Base-by-base conservation (phyloP, 2,329 filamentous ascomycete genomes). In the Cadophora gregata region DNA sequence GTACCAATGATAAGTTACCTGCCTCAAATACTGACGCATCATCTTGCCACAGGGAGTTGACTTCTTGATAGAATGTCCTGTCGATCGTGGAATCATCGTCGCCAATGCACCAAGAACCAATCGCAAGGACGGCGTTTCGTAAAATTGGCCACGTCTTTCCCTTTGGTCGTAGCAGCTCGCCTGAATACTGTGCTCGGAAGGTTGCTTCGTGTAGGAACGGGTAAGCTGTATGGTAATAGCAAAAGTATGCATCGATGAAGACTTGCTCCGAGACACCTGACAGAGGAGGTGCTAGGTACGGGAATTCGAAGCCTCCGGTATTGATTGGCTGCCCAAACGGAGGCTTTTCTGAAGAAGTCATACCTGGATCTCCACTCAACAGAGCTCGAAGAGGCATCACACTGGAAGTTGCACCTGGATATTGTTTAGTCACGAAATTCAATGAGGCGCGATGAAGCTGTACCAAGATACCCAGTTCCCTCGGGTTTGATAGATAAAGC, bases 1-100 rank as follows among this genome's bases (percentile, higher is more conserved):
- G 82, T 1, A 84, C 81, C 0, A 82, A 73, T 3, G 79, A 78
- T 12, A 84, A 69, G 48, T 80, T 83, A 1, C 82, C 83, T 16
- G 77, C 77, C 67, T 84, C 82, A 25, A 66, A 66, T 5, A 66
- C 33, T n/a, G 29, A 56, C 12, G 45, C n/a, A 50, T 67, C 61
- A 29, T 50, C 59, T 12, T 59, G 53, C 42, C 45, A 51, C 1
- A 59, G 21, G 9, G 38, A 25, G 48, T 63, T 58, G 10, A 64
- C 47, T 67, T 61, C 58, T 55, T 62, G 38, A 42, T 70, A 63
- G 50, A 69, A 68, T n/a, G 24, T 31, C 5, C 69, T 51, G 45
- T 69, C 70, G 29, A 66, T 63, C 7, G 50, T 61, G 10, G 68
- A 68, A 16, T 63, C 29, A n/a, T 70, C 65, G 31, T 65, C 58